These are phyloP conservation scores for Haemoproteus tartakovskyi DNA, from an alignment of 169 alveolate genomes.

Conservation along the genomic window DNA sequence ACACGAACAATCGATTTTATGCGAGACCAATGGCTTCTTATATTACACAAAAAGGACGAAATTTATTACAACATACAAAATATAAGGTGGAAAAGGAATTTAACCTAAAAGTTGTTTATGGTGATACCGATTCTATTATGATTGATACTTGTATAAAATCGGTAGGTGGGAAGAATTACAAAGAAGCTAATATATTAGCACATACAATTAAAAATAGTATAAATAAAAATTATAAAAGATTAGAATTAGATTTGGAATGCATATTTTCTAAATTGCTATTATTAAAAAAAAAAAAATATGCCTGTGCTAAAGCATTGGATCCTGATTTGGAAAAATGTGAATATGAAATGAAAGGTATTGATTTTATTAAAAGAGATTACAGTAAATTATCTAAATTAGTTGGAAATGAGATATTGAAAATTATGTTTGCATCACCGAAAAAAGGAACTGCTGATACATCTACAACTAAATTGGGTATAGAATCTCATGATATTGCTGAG, in stretches of 20 bases:
- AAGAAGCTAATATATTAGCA: conserved; percentile 89
- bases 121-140: conserved; percentile 99
- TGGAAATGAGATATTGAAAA: conserved; percentile 72
- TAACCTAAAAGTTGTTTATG: conserved; percentile 94
- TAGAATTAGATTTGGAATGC: conserved; percentile 97
- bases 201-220: conserved; percentile 84
- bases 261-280: conserved; percentile 92
- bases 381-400: conserved; percentile 89
- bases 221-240: conserved; percentile 90
- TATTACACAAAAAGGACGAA: conserved; percentile 90
- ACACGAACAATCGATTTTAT: conserved; percentile 94
- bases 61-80: conserved; percentile 84
- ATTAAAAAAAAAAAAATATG: conserved; percentile 97
- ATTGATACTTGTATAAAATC: conserved; percentile 89
- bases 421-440: conserved; percentile 43
- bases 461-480: too few species aligned
- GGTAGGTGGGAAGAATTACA: conserved; percentile 72
- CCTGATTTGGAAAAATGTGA: conserved; percentile 73
- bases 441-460: conserved; percentile 7
- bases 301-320: conserved; percentile 89
- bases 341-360: conserved; percentile 96
- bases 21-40: conserved; percentile 97
- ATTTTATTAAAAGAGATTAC: conserved; percentile 98
- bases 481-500: conserved; percentile 80
- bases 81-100: conserved; percentile 88